Conservation (phyloP, 208 protist genomes). For the Endotrypanum monterogeii region DNA sequence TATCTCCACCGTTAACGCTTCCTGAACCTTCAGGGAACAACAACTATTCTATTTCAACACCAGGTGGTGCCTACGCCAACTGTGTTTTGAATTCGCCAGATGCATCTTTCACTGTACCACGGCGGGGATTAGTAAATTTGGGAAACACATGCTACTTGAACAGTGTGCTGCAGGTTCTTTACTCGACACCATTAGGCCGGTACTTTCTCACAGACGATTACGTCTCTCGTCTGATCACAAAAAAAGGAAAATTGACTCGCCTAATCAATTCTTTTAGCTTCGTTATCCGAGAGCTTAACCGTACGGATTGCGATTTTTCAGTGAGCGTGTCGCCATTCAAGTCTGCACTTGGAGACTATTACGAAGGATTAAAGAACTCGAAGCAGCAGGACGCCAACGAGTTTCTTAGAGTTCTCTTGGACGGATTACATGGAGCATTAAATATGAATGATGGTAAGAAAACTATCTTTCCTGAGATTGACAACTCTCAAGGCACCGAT, state of each 20-base stretch:
- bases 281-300: constrained; percentile 83
- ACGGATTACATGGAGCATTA: constrained; percentile 91
- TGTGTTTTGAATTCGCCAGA: constrained; percentile 37
- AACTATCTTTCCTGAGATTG: constrained; percentile 45
- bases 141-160: constrained; percentile 95
- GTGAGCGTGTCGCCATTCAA: constrained; percentile 89
- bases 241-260: constrained; percentile 33
- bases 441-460: constrained; percentile 66
- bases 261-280: constrained; percentile 69
- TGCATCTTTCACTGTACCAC: constrained; percentile 17
- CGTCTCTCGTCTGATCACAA: constrained; percentile 41
- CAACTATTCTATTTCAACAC: neutral
- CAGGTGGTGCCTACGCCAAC: constrained; percentile 17
- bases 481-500: constrained; percentile 76
- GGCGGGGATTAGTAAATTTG: constrained; percentile 88
- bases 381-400: constrained; percentile 93
- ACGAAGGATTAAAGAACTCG: constrained; percentile 70
- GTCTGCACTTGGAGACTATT: constrained; percentile 60
- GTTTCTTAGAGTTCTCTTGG: constrained; percentile 91
- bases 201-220: constrained; percentile 92
- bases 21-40: neutral
- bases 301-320: constrained; percentile 42
- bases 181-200: constrained; percentile 73
- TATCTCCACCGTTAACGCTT: neutral
- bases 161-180: constrained; percentile 83